Evolutionary conservation across 495 filamentous ascomycete genomes (phyloP).

Genomic region (Penicillium steckii): DNA sequence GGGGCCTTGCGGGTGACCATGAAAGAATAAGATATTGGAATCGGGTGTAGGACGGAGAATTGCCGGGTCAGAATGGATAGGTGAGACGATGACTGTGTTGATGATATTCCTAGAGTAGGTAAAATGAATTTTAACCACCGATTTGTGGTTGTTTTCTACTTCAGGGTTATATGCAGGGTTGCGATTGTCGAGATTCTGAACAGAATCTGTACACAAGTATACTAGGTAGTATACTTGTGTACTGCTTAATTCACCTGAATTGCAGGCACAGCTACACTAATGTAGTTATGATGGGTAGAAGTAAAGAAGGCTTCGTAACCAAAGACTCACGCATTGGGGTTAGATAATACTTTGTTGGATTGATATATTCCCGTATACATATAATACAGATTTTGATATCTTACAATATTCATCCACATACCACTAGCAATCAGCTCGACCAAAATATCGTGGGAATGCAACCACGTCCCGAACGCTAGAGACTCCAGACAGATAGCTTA

Average conservation of each 20-base stretch:
- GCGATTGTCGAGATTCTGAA: no score
- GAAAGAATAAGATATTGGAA: neutral
- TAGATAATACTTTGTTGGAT: neutral
- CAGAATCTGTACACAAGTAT: no score
- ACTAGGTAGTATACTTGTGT: no score
- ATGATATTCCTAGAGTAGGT: no score
- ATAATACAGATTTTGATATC: conserved; percentile 19
- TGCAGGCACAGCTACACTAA: no score
- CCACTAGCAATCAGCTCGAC: conserved; percentile 80
- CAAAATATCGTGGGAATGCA: conserved; percentile 85
- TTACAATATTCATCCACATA: conserved; percentile 8
- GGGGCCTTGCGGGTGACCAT: neutral
- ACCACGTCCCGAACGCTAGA: conserved; percentile 84
- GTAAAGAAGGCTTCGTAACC: no score
- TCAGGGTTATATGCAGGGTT: no score
- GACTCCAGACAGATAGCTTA: conserved; percentile 83
- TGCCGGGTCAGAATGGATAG: neutral
- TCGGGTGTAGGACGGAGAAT: neutral
- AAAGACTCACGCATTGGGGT: no score
- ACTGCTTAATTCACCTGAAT: no score
- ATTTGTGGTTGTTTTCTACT: no score
- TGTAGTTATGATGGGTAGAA: no score
- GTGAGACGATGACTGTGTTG: neutral
- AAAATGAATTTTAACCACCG: no score
- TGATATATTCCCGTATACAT: neutral